Evolutionary conservation across 441 rosid species (phyloP).

Genomic region (Croton laevigatus): DNA sequence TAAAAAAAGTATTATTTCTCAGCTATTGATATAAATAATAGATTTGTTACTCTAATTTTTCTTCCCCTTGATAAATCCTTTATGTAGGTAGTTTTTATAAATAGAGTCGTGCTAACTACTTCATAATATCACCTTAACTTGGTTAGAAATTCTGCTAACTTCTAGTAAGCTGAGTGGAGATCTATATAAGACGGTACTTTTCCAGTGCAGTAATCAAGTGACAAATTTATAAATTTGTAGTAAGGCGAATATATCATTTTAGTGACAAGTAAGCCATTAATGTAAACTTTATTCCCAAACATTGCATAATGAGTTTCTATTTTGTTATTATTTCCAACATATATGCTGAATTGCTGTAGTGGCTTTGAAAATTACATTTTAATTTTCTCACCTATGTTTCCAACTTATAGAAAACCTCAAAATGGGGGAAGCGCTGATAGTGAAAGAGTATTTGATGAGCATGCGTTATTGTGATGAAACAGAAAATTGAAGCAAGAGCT

Average conservation of each 20-base stretch:
- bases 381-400: background rate
- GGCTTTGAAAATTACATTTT: background rate
- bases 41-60: conserved; percentile 21
- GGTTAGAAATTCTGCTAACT: background rate
- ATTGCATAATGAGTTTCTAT: background rate
- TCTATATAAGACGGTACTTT: background rate
- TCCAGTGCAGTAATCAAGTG: background rate
- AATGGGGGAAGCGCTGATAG: background rate
- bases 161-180: background rate
- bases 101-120: background rate
- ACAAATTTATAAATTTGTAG: background rate
- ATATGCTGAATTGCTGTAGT: background rate
- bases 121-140: conserved; percentile 5
- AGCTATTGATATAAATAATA: conserved; percentile 26
- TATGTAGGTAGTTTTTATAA: conserved; percentile 1
- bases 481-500: conserved; percentile 66
- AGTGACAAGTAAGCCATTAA: background rate
- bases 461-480: conserved; percentile 29
- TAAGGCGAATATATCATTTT: background rate
- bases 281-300: background rate
- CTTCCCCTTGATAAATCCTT: background rate
- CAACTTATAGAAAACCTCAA: background rate
- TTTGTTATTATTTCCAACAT: background rate
- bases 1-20: conserved; percentile 51
- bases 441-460: conserved; percentile 1